A percentile compares a stretch with the other conserved stretches of the same genome.
These are phyloP conservation scores for Actinomucor elegans DNA, from an alignment of 371 early-diverging fungal genomes.

Conservation along the genomic window DNA sequence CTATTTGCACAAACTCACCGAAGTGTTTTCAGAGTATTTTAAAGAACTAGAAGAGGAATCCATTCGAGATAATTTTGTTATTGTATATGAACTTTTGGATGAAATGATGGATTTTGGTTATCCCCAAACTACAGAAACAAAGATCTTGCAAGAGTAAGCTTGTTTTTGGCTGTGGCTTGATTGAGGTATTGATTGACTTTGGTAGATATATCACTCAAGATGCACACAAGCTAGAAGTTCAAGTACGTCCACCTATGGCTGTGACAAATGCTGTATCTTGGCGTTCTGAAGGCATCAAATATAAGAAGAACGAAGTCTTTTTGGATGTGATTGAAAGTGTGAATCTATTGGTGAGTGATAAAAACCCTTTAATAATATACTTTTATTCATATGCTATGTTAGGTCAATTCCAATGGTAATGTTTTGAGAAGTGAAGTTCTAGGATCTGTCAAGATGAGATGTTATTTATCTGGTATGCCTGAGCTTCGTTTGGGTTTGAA, in stretches of 20 bases:
- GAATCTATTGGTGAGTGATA: conserved; percentile 85
- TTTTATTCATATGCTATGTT: no score
- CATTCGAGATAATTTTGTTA: conserved; percentile 91
- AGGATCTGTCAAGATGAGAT: conserved; percentile 96
- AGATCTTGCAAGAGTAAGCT: conserved; percentile 90
- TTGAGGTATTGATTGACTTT: no score
- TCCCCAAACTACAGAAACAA: conserved; percentile 97
- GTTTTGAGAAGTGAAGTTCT: conserved; percentile 95
- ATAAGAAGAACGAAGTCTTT: conserved; percentile 95
- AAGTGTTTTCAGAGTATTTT: conserved; percentile 96
- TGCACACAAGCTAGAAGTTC: conserved; percentile 89
- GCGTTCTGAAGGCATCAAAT: conserved; percentile 96
- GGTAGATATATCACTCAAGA: conserved; percentile 95
- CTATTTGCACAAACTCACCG: conserved; percentile 90
- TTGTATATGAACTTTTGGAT: conserved; percentile 96
- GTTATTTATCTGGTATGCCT: conserved; percentile 98
- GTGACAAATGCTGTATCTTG: conserved; percentile 98
- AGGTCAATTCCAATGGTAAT: conserved; percentile 90
- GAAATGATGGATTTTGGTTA: conserved; percentile 99
- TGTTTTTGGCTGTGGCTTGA: no score
- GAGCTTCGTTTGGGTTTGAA: conserved; percentile 96
- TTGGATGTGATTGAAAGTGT: conserved; percentile 90
- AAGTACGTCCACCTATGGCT: conserved; percentile 93
- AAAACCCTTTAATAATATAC: no score
- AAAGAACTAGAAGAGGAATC: conserved; percentile 98